Evolutionary conservation across 306 rosid species (phyloP), one percentile per base, ranked within the genome.

Genomic region (Rubus parviflorus): DNA sequence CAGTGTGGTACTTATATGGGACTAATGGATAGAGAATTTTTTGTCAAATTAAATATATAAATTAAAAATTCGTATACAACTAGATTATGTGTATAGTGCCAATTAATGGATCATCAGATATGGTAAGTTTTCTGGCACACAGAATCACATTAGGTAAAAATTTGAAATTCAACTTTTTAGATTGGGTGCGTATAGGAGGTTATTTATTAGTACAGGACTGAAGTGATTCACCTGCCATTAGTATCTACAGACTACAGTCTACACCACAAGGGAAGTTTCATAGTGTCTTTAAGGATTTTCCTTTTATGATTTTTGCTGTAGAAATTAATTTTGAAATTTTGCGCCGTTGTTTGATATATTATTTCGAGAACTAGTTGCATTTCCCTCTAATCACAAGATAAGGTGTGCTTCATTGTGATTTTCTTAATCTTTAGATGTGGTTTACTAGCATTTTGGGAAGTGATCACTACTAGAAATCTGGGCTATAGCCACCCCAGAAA

Each of bases 41-140:
- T 8, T 58, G 38, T 9, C 64, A 58, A 53, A 53, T 53, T 8
- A 19, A 9, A 23, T 4, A 30, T 2, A 30, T 30, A 30, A 30
- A 30, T 30, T 30, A 8, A 10, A 22, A 57, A 20, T 57, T 57
- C 35, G 35, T 30, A 30, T 30, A 22, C 30, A 8, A 30, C 16
- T 14, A 61, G 67, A 61, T 61, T 61, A 4, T 61, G 42, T 5
- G 42, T 30, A 63, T 35, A 38, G 45, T 15, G 68, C 6, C 69
- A 64, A 25, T 64, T 17, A 64, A 37, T 64, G 20, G 45, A 64
- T 64, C 45, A 14, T 38, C 6, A 64, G 8, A 35, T 7, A 35
- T 37, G 69, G 47, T 64, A 64, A 37, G 6, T 15, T 61, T 64
- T 64, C 69, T 64, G 69, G 23, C 69, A 35, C 69, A 16, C 22